Evolutionary conservation across 2,329 filamentous ascomycete species (phyloP), one percentile per base, ranked within the genome.

Genomic region (Colletotrichum sp.): DNA sequence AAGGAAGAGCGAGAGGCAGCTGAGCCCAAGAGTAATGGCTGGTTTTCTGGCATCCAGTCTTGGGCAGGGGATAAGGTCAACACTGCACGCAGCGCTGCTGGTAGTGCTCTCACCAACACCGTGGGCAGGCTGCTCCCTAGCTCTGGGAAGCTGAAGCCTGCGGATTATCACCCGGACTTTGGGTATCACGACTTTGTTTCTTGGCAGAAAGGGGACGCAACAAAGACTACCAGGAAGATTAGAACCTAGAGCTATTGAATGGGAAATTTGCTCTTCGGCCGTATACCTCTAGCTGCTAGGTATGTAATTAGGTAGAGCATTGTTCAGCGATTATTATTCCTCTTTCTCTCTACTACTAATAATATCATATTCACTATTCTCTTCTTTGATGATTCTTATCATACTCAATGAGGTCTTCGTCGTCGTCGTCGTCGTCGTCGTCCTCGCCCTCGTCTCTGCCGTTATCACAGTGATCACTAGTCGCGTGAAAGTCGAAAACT

Each of bases 131-230:
- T 77, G 13, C 14, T 68, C 10, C 36, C 69, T 6, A 34, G 55
- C 14, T 13, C 61, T 4, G 66, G 7, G 5, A 69, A 63, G 62
- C 26, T 24, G 1, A 62, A 36, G 21, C 65, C 71, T 5, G 2
- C 30, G 55, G 64, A n/a, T 3, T 52, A 69, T 24, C 56, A 61
- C 9, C 7, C 13, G 7, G 24, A 72, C n/a, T 70, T 67, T 28
- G 76, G 76, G 14, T 77, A 76, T 24, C 71, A 77, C 18, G 76
- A 77, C 26, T 62, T 77, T 4, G 21, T 76, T 12, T 74, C 74
- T 10, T 77, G 76, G 76, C 71, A 77, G 59, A 48, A 26, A 14
- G 76, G 71, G 7, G 76, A 76, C 34, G 34, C 30, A 16, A 62
- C 30, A n/a, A 24, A 62, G n/a, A 13, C 30, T 13, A 34, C 9